Evolutionary conservation across 2,329 filamentous ascomycete species (phyloP).

Genomic region (Fusarium globosum): DNA sequence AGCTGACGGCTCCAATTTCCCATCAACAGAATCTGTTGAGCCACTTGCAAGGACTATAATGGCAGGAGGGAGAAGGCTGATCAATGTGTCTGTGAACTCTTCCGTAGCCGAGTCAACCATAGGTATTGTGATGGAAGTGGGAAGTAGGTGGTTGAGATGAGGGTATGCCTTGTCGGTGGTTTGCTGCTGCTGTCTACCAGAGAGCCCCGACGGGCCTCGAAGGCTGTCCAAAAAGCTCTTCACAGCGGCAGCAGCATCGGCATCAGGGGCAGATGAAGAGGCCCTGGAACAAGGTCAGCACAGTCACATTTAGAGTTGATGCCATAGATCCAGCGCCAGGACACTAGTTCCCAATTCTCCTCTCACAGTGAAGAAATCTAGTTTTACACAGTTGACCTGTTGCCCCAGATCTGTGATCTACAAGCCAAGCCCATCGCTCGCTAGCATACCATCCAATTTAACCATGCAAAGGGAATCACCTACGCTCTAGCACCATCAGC

Average conservation of each 20-base stretch:
- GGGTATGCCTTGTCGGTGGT: constrained; percentile 74
- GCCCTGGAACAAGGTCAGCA: constrained; percentile 67
- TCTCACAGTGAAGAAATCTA: constrained; percentile 46
- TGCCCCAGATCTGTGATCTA: constrained; percentile 38
- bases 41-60: constrained; percentile 82
- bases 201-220: constrained; percentile 63
- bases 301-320: constrained; percentile 39
- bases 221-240: constrained; percentile 91
- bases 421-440: constrained; percentile 37
- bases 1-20: constrained; percentile 72
- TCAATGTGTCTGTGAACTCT: constrained; percentile 76
- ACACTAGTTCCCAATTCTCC: constrained; percentile 47
- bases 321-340: constrained; percentile 38
- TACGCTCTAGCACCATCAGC: constrained; percentile 99
- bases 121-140: constrained; percentile 80
- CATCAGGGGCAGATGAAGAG: constrained; percentile 70
- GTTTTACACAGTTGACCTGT: constrained; percentile 48
- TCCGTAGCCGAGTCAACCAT: constrained; percentile 75
- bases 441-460: constrained; percentile 39
- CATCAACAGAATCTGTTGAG: constrained; percentile 63
- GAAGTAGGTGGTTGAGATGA: constrained; percentile 86
- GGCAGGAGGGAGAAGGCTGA: constrained; percentile 81
- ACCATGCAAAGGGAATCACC: constrained; percentile 66
- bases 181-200: constrained; percentile 49
- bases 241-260: constrained; percentile 81